Conservation (phyloP, 495 filamentous ascomycete genomes). For the Penicillium argentinense region DNA sequence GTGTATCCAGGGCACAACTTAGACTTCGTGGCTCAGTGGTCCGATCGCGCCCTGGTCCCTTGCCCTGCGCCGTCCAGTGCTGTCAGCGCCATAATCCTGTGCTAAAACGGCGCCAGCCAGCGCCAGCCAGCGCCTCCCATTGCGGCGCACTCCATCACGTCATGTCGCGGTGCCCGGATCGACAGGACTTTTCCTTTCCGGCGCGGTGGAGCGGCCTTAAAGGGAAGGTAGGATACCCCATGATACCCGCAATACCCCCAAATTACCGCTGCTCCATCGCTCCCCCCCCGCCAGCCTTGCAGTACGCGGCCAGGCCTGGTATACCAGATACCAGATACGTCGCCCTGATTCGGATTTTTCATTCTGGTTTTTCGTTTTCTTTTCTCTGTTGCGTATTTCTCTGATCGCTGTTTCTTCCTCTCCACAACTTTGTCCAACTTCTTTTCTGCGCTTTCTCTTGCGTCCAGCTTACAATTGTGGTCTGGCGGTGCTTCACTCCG, state of each 20-base stretch:
- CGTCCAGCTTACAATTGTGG: background rate
- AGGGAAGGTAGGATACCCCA: background rate
- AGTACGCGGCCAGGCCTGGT: constrained; percentile 2
- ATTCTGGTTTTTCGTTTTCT: constrained; percentile 6
- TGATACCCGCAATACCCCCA: constrained; percentile 9
- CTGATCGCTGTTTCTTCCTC: constrained; percentile 2
- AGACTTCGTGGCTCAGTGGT: too few species aligned
- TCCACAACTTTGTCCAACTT: background rate
- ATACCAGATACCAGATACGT: constrained; percentile 10
- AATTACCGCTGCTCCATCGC: constrained; percentile 3
- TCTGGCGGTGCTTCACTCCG: background rate
- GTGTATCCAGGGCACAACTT: too few species aligned
- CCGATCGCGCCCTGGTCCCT: too few species aligned
- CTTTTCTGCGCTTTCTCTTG: background rate
- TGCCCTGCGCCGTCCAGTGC: too few species aligned
- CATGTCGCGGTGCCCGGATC: constrained; percentile 7
- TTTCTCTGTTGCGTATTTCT: constrained; percentile 2
- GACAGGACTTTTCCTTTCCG: constrained; percentile 9
- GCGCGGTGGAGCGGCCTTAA: background rate
- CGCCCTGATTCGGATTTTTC: constrained; percentile 5
- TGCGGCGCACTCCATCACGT: background rate
- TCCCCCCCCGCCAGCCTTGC: background rate
- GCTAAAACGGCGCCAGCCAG: background rate
- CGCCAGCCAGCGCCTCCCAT: background rate
- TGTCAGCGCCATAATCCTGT: too few species aligned